Conservation (phyloP, 2,329 filamentous ascomycete genomes). For the Ascochyta fabae region DNA sequence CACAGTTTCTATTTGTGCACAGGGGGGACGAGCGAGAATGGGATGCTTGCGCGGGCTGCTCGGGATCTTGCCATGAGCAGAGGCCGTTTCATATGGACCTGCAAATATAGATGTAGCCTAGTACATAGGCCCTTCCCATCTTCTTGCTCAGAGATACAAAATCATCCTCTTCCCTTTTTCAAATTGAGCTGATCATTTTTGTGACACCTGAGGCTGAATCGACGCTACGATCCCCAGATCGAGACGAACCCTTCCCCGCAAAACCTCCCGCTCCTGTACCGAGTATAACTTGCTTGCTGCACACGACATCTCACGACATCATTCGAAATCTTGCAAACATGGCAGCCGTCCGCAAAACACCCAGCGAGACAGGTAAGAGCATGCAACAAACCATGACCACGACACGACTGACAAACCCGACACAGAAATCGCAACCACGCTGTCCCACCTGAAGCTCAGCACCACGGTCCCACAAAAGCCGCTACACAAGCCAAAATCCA, state of each 20-base stretch:
- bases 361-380: conserved; percentile 25
- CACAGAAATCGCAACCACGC: conserved; percentile 47
- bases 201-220: conserved; percentile 1
- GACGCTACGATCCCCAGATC: conserved; percentile 13
- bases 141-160: conserved; percentile 6
- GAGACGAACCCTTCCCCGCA: conserved; percentile 14
- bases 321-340: conserved; percentile 12
- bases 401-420: conserved; percentile 3
- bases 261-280: conserved; percentile 2
- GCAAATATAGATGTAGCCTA: conserved; percentile 4
- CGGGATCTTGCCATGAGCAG: conserved; percentile 3
- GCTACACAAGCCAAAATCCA: conserved; percentile 43
- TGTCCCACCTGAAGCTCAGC: conserved; percentile 46
- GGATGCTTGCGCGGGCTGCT: conserved; percentile 12
- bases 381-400: conserved; percentile 18
- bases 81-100: conserved; percentile 8
- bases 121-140: background rate
- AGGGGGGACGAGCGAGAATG: conserved; percentile 6
- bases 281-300: background rate
- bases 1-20: conserved; percentile 10
- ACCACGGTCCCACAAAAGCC: conserved; percentile 42
- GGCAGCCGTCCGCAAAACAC: conserved; percentile 25
- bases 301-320: background rate
- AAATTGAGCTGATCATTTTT: background rate
- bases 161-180: background rate